Base-by-base conservation (phyloP, 2,329 filamentous ascomycete species). In the Fusarium chaquense region DNA sequence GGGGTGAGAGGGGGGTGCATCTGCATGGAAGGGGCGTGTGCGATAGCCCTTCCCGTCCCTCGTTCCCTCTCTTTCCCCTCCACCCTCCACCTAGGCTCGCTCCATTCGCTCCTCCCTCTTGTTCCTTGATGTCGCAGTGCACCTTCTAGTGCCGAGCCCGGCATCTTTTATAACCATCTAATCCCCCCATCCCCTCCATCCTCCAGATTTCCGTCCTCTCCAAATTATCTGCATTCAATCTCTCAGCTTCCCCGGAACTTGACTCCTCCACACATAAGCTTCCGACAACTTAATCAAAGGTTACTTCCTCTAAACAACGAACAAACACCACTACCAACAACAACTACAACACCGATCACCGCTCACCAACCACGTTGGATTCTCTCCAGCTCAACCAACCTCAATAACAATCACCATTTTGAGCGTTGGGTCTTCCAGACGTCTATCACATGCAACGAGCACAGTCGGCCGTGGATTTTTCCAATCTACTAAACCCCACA, bases 381-480 rank as follows among this genome's bases (percentile, higher is more conserved):
- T 46, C 46, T 30, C 52, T 45, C 51, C 50, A 49, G 40, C 44
- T 40, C 33, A 43, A 28, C 50, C 57, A 54, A 45, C 44, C 56
- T 56, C 67, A 60, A 65, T 67, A 60, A 56, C 53, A 58, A 47
- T 20, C 30, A 57, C 38, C 47, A 47, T 30, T 50, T 63, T 60
- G 56, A 62, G 60, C 22, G 58, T 67, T 69, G 64, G 65, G 67
- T 71, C 71, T 43, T 65, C 64, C 65, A 71, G 57, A 59, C 72
- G 70, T 62, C 66, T 79, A 84, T 89, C 89, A 90, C 86, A 93
- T 93, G 90, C 90, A 92, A 87, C 88, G 89, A 81, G 86, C 89
- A 85, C 85, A 87, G 76, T 91, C 90, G 73, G 89, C 90, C 79
- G 89, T 91, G 82, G 90, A 91, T 86, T 91, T 93, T 81, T 88